Conservation (phyloP, 2,329 filamentous ascomycete species). For the Exophiala spinifera region DNA sequence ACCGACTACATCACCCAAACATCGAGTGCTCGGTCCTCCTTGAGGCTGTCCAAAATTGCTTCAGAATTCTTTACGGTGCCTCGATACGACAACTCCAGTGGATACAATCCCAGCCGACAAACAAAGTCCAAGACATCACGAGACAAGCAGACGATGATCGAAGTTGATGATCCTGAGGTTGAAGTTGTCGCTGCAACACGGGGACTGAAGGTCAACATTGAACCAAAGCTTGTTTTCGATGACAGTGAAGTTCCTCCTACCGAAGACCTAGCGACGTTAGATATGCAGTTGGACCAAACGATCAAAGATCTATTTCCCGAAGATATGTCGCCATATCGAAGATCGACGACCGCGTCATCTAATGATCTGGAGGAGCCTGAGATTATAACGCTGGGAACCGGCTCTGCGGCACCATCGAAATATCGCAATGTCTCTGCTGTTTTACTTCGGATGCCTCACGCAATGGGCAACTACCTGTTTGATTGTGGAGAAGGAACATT, state of each 20-base stretch:
- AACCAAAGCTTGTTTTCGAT: constrained; percentile 44
- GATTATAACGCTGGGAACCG: constrained; percentile 83
- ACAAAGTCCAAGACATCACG: not conserved
- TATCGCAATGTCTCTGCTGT: constrained; percentile 94
- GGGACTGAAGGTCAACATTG: constrained; percentile 44
- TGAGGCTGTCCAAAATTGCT: constrained; percentile 70
- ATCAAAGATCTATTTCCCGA: constrained; percentile 32
- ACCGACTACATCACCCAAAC: constrained; percentile 72
- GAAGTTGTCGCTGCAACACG: constrained; percentile 37
- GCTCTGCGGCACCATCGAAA: constrained; percentile 84
- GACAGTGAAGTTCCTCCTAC: constrained; percentile 31
- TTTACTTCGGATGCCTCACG: constrained; percentile 71
- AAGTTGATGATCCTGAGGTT: not conserved
- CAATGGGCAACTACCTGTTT: constrained; percentile 81
- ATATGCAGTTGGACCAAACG: constrained; percentile 23
- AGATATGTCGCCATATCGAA: constrained; percentile 3
- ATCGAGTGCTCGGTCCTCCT: constrained; percentile 63
- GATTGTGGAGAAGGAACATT: constrained; percentile 92
- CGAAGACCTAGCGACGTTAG: constrained; percentile 29
- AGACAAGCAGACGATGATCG: not conserved
- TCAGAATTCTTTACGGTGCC: constrained; percentile 69
- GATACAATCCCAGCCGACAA: constrained; percentile 4
- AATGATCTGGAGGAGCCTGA: constrained; percentile 74
- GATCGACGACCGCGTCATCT: constrained; percentile 45
- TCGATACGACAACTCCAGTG: constrained; percentile 55